phyloP scores from a whole-genome alignment of 1,284 basidiomycete genomes.

The Boletus sp. region DNA sequence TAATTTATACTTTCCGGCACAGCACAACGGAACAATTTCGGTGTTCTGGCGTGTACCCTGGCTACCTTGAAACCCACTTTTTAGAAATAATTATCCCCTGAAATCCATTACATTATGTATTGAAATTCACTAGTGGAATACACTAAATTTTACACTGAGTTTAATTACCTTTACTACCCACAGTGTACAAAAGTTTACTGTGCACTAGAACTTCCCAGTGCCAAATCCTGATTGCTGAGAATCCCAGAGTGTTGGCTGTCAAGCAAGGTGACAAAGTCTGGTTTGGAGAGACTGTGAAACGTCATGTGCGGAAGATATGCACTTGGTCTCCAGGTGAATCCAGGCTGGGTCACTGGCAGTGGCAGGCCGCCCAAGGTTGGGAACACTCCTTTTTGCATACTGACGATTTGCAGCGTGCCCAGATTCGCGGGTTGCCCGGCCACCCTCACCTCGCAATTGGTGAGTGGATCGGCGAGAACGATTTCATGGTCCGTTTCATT shows the following conservation, averaged over 20 bases:
- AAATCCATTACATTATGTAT: too few species aligned
- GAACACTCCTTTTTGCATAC: neutral
- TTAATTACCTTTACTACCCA: too few species aligned
- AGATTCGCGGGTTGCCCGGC: slow-evolving; percentile 44
- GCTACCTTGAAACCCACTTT: too few species aligned
- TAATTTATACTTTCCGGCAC: neutral
- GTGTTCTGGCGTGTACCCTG: neutral
- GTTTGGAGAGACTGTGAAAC: too few species aligned
- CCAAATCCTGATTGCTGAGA: too few species aligned
- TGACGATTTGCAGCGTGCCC: slow-evolving; percentile 20
- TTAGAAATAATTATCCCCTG: too few species aligned
- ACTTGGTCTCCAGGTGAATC: slow-evolving; percentile 47
- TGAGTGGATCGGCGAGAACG: slow-evolving; percentile 63
- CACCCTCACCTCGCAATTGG: slow-evolving; percentile 45
- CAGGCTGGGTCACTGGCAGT: neutral
- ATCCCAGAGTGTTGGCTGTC: too few species aligned
- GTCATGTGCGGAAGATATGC: slow-evolving; percentile 67
- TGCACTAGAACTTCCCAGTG: too few species aligned
- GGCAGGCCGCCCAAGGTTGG: neutral
- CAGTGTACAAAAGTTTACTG: too few species aligned
- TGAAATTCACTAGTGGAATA: too few species aligned
- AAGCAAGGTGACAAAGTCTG: too few species aligned
- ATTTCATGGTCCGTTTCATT: slow-evolving; percentile 47
- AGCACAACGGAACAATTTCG: neutral
- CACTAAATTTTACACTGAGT: too few species aligned